Conservation (phyloP, 768 basidiomycete genomes). For the Tricholoma saponaceum region DNA sequence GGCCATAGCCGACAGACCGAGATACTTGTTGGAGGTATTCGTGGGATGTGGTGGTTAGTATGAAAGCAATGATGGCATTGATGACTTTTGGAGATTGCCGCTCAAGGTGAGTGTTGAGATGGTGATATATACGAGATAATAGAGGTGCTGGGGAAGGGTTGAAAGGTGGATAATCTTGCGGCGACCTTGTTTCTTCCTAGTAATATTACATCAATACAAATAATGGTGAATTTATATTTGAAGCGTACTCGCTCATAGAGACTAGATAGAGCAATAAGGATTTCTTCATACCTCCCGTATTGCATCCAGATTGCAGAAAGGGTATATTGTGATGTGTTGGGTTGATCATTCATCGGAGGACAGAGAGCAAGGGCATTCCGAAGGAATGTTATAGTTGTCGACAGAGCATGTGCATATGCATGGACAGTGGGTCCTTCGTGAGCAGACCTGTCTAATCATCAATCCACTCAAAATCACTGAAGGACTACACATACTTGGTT, state of each 20-base stretch:
- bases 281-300: constrained; percentile 46
- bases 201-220: constrained; percentile 2
- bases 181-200: constrained; percentile 28
- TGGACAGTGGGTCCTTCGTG: constrained; percentile 53
- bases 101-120: constrained; percentile 50
- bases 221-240: background rate
- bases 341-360: constrained; percentile 29
- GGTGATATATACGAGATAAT: constrained; percentile 58
- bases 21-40: constrained; percentile 60
- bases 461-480: background rate
- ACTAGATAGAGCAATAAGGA: constrained; percentile 47
- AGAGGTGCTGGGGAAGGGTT: constrained; percentile 44
- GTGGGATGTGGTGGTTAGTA: constrained; percentile 60
- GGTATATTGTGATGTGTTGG: constrained; percentile 14
- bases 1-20: constrained; percentile 53
- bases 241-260: constrained; percentile 57
- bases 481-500: constrained; percentile 34
- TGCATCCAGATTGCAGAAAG: constrained; percentile 45
- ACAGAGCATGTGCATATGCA: constrained; percentile 63
- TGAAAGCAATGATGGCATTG: constrained; percentile 57
- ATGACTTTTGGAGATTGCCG: constrained; percentile 45
- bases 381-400: constrained; percentile 48
- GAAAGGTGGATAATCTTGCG: constrained; percentile 39
- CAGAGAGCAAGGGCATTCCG: constrained; percentile 40
- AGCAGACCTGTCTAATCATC: constrained; percentile 31